Evolutionary conservation across 352 stramenopile genomes (phyloP), one percentile per base, ranked within the genome.

Genomic region (Aphanomyces stellatus): DNA sequence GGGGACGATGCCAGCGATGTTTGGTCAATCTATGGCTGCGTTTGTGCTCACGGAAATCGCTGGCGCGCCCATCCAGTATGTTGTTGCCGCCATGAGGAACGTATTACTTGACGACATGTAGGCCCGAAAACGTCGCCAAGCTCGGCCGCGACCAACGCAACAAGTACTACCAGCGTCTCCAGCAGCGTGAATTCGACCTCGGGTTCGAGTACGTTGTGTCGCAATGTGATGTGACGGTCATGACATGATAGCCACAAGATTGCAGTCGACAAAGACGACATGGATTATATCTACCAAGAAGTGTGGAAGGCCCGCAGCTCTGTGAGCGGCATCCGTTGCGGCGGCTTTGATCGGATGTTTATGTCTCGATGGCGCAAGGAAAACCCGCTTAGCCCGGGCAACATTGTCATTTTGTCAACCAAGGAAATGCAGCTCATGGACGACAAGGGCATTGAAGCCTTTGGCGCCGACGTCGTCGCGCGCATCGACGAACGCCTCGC

Each of bases 1-100:
- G 7, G 74, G 74, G n/a, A 93, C 88, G 19, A 87, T 93, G 65
- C 97, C 97, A 0, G 96, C 96, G 34, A 96, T 99, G 61, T 98
- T 99, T 75, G 96, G 96, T n/a, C 94, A 99, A 73, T 87, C 95
- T 24, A 96, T 99, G 79, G 96, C 96, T 2, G 85, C 94, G 6
- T 93, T 93, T 71, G 88, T 98, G 41, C 74, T 99, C 24, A 98
- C 93, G 65, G 88, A 98, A 46, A 69, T 99, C 19, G 94, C 93
- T 31, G 77, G 85, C 10, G 89, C 97, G 48, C 90, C 90, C 41
- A 95, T 99, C 71, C 77, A 69, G 31, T 70, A 72, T 10, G 43
- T 65, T 62, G 7, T 4, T 19, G n/a, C 37, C 1, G 13, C 17
- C 41, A 22, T 24, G 8, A 65, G 19, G 27, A 15, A 2, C 6